Percentiles rank a stretch among this genome's conserved stretches.
Conservation (phyloP, 495 filamentous ascomycete genomes). For the Aspergillus sparsus region DNA sequence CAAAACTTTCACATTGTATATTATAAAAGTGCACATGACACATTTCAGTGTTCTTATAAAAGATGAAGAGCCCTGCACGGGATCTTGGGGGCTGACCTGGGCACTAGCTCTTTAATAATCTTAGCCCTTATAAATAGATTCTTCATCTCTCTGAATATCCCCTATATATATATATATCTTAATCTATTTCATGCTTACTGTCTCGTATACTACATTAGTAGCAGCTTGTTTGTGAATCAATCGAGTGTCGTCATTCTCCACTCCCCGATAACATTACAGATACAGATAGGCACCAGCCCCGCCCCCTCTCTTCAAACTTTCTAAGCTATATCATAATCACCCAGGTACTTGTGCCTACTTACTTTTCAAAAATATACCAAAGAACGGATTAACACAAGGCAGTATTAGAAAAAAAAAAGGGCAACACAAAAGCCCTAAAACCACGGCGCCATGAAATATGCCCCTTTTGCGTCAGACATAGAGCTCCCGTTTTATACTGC, state of each 20-base stretch:
- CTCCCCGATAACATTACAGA: not conserved
- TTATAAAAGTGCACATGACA: too few species aligned
- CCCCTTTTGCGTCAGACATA: slow-evolving; percentile 88
- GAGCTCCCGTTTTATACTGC: slow-evolving; percentile 93
- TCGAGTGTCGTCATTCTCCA: slow-evolving; percentile 2
- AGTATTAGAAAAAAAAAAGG: too few species aligned
- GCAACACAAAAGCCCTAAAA: too few species aligned
- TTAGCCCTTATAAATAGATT: too few species aligned
- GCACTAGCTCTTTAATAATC: too few species aligned
- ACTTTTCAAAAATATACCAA: not conserved
- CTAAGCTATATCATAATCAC: not conserved
- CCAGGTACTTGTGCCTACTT: not conserved
- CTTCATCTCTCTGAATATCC: not conserved
- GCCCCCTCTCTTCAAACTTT: not conserved
- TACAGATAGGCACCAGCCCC: slow-evolving; percentile 1
- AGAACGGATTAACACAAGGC: not conserved
- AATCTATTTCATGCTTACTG: not conserved
- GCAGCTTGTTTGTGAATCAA: not conserved
- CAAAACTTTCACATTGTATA: too few species aligned
- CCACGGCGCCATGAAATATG: slow-evolving; percentile 56
- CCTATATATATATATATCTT: not conserved
- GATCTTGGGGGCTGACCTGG: too few species aligned
- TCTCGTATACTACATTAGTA: not conserved
- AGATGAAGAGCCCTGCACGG: too few species aligned
- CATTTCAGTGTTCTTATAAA: too few species aligned